phyloP scores from a whole-genome alignment of 140 eudicot genomes.

The Flaveria floridana region DNA sequence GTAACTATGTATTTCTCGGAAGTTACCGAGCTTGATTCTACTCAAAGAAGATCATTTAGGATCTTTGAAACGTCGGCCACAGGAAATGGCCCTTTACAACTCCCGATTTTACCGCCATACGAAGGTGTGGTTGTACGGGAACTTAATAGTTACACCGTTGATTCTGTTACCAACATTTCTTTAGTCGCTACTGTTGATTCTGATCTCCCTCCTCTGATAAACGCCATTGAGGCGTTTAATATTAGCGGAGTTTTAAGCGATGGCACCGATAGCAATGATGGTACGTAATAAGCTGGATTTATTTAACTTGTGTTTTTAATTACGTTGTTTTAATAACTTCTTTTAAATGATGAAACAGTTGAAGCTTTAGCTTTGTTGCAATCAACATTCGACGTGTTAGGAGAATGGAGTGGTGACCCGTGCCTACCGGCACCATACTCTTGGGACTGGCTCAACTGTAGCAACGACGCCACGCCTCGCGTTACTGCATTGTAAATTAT shows the following conservation, averaged over 20 bases:
- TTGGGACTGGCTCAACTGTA: conserved; percentile 78
- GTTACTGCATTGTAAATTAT: conserved; percentile 55
- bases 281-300: neutral
- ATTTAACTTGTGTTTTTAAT: neutral
- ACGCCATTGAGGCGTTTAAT: conserved; percentile 52
- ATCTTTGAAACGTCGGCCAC: conserved; percentile 26
- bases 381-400: conserved; percentile 32
- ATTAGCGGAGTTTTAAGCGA: conserved; percentile 38
- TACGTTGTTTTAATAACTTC: neutral
- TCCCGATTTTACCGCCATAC: conserved; percentile 40
- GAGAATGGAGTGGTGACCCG: conserved; percentile 66
- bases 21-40: conserved; percentile 36
- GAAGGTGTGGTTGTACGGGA: conserved; percentile 15
- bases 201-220: conserved; percentile 58
- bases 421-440: conserved; percentile 62
- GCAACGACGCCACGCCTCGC: conserved; percentile 49
- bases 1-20: conserved; percentile 50
- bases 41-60: conserved; percentile 42
- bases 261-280: conserved; percentile 52
- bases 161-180: conserved; percentile 38
- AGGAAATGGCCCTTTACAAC: neutral
- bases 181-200: conserved; percentile 47
- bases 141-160: conserved; percentile 22
- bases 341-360: conserved; percentile 34
- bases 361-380: conserved; percentile 42